Conservation (phyloP, 192 early-diverging fungal species). For the Backusella sp. region DNA sequence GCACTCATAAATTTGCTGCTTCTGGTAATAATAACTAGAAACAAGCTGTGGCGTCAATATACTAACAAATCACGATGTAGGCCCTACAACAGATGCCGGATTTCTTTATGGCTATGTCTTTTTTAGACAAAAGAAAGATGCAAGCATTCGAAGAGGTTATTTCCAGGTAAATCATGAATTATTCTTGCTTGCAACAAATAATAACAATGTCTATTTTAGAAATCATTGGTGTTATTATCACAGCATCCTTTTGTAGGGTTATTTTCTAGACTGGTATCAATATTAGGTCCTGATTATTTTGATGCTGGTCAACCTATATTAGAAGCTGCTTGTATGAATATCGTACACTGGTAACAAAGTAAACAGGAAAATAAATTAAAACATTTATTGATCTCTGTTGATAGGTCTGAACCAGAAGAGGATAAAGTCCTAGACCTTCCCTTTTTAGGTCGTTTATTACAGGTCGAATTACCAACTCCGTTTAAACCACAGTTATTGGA, state of each 20-base stretch:
- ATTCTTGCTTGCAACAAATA: neutral
- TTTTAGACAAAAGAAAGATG: constrained; percentile 91
- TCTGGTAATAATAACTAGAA: constrained; percentile 37
- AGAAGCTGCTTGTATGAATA: constrained; percentile 78
- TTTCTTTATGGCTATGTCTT: constrained; percentile 90
- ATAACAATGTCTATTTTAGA: constrained; percentile 40
- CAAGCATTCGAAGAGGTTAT: constrained; percentile 81
- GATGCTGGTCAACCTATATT: constrained; percentile 72
- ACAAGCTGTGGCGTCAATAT: neutral
- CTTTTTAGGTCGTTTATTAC: constrained; percentile 65
- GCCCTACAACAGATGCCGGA: constrained; percentile 53
- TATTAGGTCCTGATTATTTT: constrained; percentile 83
- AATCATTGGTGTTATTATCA: constrained; percentile 83
- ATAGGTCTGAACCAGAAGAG: constrained; percentile 43
- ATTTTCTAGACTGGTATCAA: constrained; percentile 70
- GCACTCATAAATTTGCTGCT: constrained; percentile 48
- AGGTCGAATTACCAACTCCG: constrained; percentile 65
- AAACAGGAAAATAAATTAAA: neutral
- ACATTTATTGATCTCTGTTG: neutral
- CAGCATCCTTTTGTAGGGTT: constrained; percentile 89
- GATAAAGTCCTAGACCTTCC: constrained; percentile 70
- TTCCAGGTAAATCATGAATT: constrained; percentile 63
- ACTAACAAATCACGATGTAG: constrained; percentile 22
- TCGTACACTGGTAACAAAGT: constrained; percentile 64
- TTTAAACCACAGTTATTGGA: constrained; percentile 71